These are phyloP conservation scores for Funneliformis geosporum DNA, from an alignment of 192 early-diverging fungal species.

Conservation along the genomic window DNA sequence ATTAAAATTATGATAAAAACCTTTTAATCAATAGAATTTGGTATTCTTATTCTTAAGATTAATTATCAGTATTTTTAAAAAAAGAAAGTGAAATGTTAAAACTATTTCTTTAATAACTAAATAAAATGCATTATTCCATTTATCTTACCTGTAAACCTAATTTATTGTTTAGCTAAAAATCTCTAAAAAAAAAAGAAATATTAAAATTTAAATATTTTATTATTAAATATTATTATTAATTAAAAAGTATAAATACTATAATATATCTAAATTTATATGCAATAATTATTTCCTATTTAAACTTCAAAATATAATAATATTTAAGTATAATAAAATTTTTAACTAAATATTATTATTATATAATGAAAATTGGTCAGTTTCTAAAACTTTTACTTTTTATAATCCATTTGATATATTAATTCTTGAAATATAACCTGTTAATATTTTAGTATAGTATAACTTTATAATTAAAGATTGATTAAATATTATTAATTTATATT, in stretches of 20 bases:
- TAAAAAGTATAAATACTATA: slow-evolving; percentile 46
- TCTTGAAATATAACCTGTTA: slow-evolving; percentile 43
- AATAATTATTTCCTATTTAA: slow-evolving; percentile 47
- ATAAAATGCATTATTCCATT: no score
- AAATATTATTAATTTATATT: background rate
- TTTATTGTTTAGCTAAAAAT: no score
- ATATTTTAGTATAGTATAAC: slow-evolving; percentile 48
- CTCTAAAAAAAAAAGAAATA: background rate
- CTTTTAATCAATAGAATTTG: no score
- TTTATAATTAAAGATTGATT: slow-evolving; percentile 4
- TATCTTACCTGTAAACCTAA: no score
- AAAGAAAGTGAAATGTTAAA: no score
- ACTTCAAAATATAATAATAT: background rate
- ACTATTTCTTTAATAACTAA: no score
- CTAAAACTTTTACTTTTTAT: slow-evolving; percentile 19
- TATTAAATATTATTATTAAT: background rate
- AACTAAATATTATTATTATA: slow-evolving; percentile 10
- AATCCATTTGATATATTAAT: slow-evolving; percentile 29
- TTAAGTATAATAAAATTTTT: background rate
- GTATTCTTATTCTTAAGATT: no score
- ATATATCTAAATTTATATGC: slow-evolving; percentile 59
- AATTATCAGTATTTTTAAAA: no score
- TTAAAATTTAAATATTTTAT: background rate
- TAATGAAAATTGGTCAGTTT: slow-evolving; percentile 42
- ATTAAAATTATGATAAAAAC: no score